Percentiles rank a stretch among this genome's conserved stretches.
Conservation (phyloP, 1,284 basidiomycete species). For the Somion occarium region DNA sequence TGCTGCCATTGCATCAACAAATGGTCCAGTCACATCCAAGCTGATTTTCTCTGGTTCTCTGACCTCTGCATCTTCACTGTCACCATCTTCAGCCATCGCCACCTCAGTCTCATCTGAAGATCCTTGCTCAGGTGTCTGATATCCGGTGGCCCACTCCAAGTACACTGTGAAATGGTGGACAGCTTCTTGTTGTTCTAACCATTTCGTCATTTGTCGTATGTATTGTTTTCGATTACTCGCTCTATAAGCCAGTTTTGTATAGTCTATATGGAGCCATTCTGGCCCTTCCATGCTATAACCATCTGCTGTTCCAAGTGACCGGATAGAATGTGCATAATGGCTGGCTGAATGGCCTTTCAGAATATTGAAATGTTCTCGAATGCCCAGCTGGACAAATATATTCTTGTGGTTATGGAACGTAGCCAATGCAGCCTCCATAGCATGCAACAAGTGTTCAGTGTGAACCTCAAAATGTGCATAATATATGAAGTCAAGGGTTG, state of each 20-base stretch:
- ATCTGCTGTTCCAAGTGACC: slow-evolving; percentile 14
- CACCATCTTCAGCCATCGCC: neutral
- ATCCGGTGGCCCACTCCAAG: slow-evolving; percentile 8
- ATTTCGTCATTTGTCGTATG: slow-evolving; percentile 22
- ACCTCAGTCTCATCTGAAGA: neutral
- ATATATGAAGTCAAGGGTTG: slow-evolving; percentile 26
- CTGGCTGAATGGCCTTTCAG: slow-evolving; percentile 24
- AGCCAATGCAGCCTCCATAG: slow-evolving; percentile 14
- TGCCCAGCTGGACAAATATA: slow-evolving; percentile 17
- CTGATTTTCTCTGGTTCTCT: too few species aligned
- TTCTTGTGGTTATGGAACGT: slow-evolving; percentile 25
- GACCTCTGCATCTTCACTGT: neutral
- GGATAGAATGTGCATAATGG: slow-evolving; percentile 21
- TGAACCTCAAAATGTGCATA: slow-evolving; percentile 17
- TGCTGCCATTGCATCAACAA: neutral
- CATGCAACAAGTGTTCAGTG: slow-evolving; percentile 9
- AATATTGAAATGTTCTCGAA: slow-evolving; percentile 26
- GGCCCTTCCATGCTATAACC: slow-evolving; percentile 24
- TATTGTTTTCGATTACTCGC: slow-evolving; percentile 22
- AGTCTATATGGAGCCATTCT: slow-evolving; percentile 27
- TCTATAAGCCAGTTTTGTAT: slow-evolving; percentile 23
- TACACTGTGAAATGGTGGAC: slow-evolving; percentile 6
- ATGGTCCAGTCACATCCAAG: neutral
- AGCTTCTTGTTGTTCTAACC: slow-evolving; percentile 18
- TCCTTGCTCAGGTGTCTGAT: too few species aligned